Base-by-base conservation (phyloP, 2,329 filamentous ascomycete genomes). In the Cercospora citrullina region DNA sequence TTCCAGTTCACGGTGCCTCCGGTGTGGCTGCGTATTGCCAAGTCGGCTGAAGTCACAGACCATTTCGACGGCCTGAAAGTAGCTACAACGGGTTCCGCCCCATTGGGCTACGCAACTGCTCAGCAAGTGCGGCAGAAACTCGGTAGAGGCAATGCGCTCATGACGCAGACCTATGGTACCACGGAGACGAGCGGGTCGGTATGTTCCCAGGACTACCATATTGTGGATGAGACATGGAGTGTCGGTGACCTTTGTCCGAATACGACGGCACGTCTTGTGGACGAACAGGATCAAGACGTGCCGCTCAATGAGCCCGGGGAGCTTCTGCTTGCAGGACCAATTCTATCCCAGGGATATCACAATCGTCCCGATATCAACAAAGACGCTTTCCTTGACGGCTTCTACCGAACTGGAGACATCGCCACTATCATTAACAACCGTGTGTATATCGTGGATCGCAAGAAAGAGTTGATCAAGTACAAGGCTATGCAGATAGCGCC, bases 1-100 rank as follows among this genome's bases (percentile, higher is more conserved):
- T 79, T 76, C 61, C 84, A 89, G 74, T 86, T 87, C 75, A 86
- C 83, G 5, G 87, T 89, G 1, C 88, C 88, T 8, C 87, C 87
- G 1, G 86, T 90, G 64, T 88, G 82, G 72, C 81, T 89, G 14
- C 81, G 84, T 16, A 86, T 90, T 66, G 84, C 86, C 6, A 89
- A 89, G 75, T 81, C 80, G 39, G 82, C 85, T 0, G 75, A 81
- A 0, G 86, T 88, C 2, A 86, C 79, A 10, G 83, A 87, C 64
- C 86, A 89, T 55, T 86, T 90, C 69, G 81, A 81, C 39, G 76
- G 77, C 0, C 75, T 89, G 26, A 77, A 82, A 31, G 74, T 80
- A 1, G 87, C 85, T 0, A 75, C 0, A 5, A 68, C 58, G 6
- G 68, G 68, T 33, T 59, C 68, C 12, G 68, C 68, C 26, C 68